Percentiles rank a stretch among this genome's conserved stretches.
Evolutionary conservation across 768 basidiomycete genomes (phyloP).

Genomic region (Lactarius sp.): DNA sequence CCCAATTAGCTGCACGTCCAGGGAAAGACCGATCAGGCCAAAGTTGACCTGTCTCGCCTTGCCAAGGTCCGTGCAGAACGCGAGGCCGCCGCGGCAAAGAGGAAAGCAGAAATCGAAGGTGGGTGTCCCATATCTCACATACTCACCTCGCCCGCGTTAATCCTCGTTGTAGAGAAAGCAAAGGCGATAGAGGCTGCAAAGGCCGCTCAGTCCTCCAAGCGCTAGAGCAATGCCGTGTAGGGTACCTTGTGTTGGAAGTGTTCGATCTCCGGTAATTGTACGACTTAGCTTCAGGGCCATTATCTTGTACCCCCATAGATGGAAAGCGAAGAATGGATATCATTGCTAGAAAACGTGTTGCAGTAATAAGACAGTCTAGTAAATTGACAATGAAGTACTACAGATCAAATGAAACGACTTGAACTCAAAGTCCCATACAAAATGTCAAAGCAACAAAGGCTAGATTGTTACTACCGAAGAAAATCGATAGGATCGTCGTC

Average conservation of each 20-base stretch:
- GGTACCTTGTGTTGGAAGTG: background rate
- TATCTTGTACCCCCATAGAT: background rate
- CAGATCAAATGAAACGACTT: background rate
- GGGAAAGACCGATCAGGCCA: slow-evolving; percentile 90
- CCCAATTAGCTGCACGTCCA: slow-evolving; percentile 52
- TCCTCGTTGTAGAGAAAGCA: slow-evolving; percentile 5
- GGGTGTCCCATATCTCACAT: background rate
- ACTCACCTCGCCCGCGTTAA: background rate
- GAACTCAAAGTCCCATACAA: background rate
- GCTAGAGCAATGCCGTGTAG: slow-evolving; percentile 5
- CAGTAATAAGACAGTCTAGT: background rate
- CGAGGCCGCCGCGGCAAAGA: slow-evolving; percentile 80
- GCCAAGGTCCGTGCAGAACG: slow-evolving; percentile 83
- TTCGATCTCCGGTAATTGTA: slow-evolving; percentile 8
- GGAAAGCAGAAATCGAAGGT: slow-evolving; percentile 86
- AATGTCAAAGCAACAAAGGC: background rate
- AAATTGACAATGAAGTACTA: background rate
- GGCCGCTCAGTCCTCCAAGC: slow-evolving; percentile 10
- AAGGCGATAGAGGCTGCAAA: slow-evolving; percentile 13
- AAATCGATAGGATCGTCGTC: slow-evolving; percentile 22
- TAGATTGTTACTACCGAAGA: slow-evolving; percentile 4
- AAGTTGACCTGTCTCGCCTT: slow-evolving; percentile 81
- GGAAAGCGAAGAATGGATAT: background rate
- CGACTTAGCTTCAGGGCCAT: background rate
- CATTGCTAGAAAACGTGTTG: background rate